Percentiles rank a stretch among this genome's conserved stretches.
These are phyloP conservation scores for Pseudogymnoascus verrucosus DNA, from an alignment of 2,329 filamentous ascomycete genomes.

Conservation along the genomic window DNA sequence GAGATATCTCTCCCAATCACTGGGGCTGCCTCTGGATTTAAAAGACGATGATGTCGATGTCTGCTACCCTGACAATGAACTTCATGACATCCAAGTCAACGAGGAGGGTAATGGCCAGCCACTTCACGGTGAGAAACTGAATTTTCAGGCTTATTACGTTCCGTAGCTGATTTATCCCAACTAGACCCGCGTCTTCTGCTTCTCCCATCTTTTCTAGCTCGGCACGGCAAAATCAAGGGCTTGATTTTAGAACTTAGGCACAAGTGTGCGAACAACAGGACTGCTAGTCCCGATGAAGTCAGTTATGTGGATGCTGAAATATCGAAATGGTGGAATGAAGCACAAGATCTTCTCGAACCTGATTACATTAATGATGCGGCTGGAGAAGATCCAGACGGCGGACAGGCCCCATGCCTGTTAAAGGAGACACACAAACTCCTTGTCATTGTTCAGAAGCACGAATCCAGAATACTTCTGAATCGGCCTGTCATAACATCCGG, in stretches of 20 bases:
- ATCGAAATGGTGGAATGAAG: slow-evolving; percentile 45
- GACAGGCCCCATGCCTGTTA: slow-evolving; percentile 20
- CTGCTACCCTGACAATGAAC: slow-evolving; percentile 43
- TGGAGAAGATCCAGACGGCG: slow-evolving; percentile 11
- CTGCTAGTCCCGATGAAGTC: slow-evolving; percentile 35
- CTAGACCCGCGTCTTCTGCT: slow-evolving; percentile 27
- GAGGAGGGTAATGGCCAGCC: slow-evolving; percentile 13
- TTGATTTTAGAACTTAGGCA: slow-evolving; percentile 45
- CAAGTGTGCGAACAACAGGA: slow-evolving; percentile 40
- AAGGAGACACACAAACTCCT: slow-evolving; percentile 32
- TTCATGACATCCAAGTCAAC: slow-evolving; percentile 28
- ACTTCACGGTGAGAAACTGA: slow-evolving; percentile 14
- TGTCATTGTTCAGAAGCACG: slow-evolving; percentile 39
- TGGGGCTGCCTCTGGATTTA: slow-evolving; percentile 47
- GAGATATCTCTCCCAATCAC: slow-evolving; percentile 46
- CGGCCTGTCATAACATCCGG: slow-evolving; percentile 41
- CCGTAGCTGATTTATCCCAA: slow-evolving; percentile 18
- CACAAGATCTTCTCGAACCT: slow-evolving; percentile 40
- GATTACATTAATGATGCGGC: slow-evolving; percentile 20
- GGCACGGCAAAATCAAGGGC: slow-evolving; percentile 41
- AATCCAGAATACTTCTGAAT: slow-evolving; percentile 43
- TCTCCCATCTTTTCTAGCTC: slow-evolving; percentile 30
- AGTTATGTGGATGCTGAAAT: slow-evolving; percentile 41
- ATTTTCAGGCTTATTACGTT: not conserved
- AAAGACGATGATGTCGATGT: slow-evolving; percentile 51